These are phyloP conservation scores for Chaetomiaceae sp. DNA, from an alignment of 2,329 filamentous ascomycete genomes.

Conservation along the genomic window DNA sequence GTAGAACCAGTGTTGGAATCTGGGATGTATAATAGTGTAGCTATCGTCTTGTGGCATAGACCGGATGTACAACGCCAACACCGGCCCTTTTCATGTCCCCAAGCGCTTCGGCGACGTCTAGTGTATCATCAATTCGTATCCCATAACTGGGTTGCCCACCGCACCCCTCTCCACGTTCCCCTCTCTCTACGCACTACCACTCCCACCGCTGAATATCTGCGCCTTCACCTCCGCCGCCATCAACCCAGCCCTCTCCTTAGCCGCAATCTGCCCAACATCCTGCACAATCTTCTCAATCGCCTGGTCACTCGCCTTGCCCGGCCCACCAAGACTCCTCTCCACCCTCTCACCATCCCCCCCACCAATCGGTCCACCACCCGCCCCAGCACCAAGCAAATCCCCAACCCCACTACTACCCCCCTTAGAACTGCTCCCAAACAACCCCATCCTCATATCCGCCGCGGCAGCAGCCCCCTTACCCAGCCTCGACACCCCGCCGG, in stretches of 20 bases:
- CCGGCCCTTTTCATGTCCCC: neutral
- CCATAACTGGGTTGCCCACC: neutral
- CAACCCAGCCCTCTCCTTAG: slow-evolving; percentile 59
- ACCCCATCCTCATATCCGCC: neutral
- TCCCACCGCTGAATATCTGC: slow-evolving; percentile 46
- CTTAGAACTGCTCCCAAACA: neutral
- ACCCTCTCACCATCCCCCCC: slow-evolving; percentile 5
- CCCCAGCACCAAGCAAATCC: neutral
- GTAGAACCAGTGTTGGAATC: neutral
- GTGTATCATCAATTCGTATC: slow-evolving; percentile 11
- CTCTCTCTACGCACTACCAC: neutral
- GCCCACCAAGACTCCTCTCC: slow-evolving; percentile 24
- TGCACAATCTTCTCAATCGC: slow-evolving; percentile 57
- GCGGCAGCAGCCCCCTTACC: neutral
- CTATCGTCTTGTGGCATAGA: neutral
- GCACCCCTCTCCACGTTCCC: neutral
- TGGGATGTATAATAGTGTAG: slow-evolving; percentile 5
- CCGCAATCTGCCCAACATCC: slow-evolving; percentile 57
- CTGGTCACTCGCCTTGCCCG: slow-evolving; percentile 25
- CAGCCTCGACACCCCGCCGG: slow-evolving; percentile 32
- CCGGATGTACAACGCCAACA: slow-evolving; percentile 5
- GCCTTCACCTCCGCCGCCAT: slow-evolving; percentile 61
- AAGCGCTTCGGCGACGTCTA: slow-evolving; percentile 7
- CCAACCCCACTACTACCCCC: neutral
- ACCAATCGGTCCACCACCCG: neutral